Percentiles rank a stretch among this genome's conserved stretches.
phyloP scores from a whole-genome alignment of 352 stramenopile species.

The Pythium graminicola region DNA sequence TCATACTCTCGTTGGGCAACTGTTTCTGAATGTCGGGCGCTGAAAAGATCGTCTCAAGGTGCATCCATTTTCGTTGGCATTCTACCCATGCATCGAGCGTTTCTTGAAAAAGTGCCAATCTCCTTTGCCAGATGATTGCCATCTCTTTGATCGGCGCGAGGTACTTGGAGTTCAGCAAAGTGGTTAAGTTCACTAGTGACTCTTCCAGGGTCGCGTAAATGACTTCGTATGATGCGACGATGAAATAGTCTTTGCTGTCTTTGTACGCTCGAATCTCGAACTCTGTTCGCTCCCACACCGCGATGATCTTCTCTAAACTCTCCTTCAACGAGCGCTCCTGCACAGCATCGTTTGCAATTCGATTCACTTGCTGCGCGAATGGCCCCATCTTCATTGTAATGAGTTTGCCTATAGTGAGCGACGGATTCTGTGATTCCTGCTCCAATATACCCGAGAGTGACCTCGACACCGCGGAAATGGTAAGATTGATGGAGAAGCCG shows the following conservation, averaged over 20 bases:
- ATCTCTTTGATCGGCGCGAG: slow-evolving; percentile 70
- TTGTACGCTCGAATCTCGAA: slow-evolving; percentile 90
- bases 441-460: background rate
- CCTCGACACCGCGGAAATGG: background rate
- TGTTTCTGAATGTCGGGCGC: slow-evolving; percentile 81
- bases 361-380: slow-evolving; percentile 70
- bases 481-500: slow-evolving; percentile 63
- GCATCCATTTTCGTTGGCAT: slow-evolving; percentile 75
- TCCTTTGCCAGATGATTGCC: slow-evolving; percentile 58
- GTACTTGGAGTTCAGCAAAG: slow-evolving; percentile 87
- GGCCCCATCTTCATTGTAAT: slow-evolving; percentile 74
- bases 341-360: slow-evolving; percentile 77
- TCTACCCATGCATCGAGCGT: slow-evolving; percentile 76
- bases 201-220: slow-evolving; percentile 84
- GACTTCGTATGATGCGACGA: slow-evolving; percentile 73
- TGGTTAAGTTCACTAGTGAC: slow-evolving; percentile 86
- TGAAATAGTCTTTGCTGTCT: slow-evolving; percentile 83
- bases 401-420: slow-evolving; percentile 73
- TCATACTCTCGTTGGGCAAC: slow-evolving; percentile 53
- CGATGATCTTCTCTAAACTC: slow-evolving; percentile 83
- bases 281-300: slow-evolving; percentile 74
- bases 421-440: background rate
- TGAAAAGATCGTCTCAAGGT: slow-evolving; percentile 79
- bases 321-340: slow-evolving; percentile 86
- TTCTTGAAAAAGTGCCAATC: slow-evolving; percentile 72